Evolutionary conservation across 306 rosid species (phyloP).

Genomic region (Cajanus cajan): DNA sequence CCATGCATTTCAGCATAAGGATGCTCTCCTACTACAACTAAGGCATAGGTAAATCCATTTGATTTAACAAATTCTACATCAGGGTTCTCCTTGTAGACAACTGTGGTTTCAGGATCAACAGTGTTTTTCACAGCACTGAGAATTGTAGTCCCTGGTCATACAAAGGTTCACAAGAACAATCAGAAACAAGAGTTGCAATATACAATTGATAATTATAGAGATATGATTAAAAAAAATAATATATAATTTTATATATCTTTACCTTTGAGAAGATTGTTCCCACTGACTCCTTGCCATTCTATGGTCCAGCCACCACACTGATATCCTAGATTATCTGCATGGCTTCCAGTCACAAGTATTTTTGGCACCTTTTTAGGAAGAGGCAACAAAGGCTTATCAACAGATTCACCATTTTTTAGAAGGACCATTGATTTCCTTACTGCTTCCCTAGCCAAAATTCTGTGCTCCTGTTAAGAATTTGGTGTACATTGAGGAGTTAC

Average conservation of each 20-base stretch:
- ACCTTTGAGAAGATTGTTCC: conserved; percentile 42
- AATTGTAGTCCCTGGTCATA: conserved; percentile 50
- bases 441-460: conserved; percentile 48
- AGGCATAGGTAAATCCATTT: conserved; percentile 42
- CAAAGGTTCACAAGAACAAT: conserved; percentile 10
- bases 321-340: conserved; percentile 58
- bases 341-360: conserved; percentile 57
- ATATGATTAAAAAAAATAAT: background rate
- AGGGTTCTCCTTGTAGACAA: conserved; percentile 50
- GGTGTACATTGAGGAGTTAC: background rate
- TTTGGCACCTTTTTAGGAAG: conserved; percentile 43
- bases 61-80: conserved; percentile 40
- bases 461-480: conserved; percentile 43
- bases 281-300: conserved; percentile 57
- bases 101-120: conserved; percentile 38
- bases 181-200: background rate
- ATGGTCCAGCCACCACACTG: conserved; percentile 67
- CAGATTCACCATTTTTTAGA: conserved; percentile 44
- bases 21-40: conserved; percentile 50
- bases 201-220: background rate
- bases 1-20: conserved; percentile 53
- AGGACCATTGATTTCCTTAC: conserved; percentile 53
- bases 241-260: background rate
- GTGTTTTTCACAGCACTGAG: conserved; percentile 40
- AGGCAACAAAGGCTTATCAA: conserved; percentile 38